Evolutionary conservation across 768 basidiomycete species (phyloP).

Genomic region (Phaffia australis): DNA sequence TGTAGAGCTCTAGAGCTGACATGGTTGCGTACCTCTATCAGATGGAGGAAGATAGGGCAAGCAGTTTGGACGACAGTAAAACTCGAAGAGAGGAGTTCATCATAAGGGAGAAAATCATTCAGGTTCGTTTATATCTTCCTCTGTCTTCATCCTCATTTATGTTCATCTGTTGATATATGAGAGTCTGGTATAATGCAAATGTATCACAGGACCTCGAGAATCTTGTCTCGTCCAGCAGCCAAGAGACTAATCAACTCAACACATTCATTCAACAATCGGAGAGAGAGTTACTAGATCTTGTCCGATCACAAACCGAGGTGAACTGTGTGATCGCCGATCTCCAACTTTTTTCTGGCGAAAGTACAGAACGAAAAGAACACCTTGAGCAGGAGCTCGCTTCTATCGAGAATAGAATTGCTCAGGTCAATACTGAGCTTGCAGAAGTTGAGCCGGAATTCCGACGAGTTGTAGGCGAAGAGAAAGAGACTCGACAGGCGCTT

Average conservation of each 20-base stretch:
- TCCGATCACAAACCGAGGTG: slow-evolving; percentile 72
- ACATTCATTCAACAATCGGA: slow-evolving; percentile 65
- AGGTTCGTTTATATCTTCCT: slow-evolving; percentile 44
- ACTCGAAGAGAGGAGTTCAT: slow-evolving; percentile 69
- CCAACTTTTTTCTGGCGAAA: slow-evolving; percentile 52
- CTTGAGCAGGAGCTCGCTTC: slow-evolving; percentile 55
- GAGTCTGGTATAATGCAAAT: neutral
- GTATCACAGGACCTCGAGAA: slow-evolving; percentile 57
- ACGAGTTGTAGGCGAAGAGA: slow-evolving; percentile 43
- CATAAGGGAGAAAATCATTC: slow-evolving; percentile 69
- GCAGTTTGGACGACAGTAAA: slow-evolving; percentile 77
- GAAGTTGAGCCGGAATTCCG: slow-evolving; percentile 63
- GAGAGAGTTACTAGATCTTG: slow-evolving; percentile 72
- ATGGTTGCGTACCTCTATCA: slow-evolving; percentile 25
- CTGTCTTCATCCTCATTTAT: neutral
- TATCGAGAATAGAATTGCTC: slow-evolving; percentile 52
- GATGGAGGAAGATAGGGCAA: slow-evolving; percentile 54
- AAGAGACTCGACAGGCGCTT: slow-evolving; percentile 48
- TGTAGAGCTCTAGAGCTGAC: neutral
- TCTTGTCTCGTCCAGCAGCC: slow-evolving; percentile 57
- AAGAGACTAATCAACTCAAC: slow-evolving; percentile 56
- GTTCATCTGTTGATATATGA: neutral
- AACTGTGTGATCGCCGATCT: slow-evolving; percentile 74
- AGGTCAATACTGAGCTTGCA: slow-evolving; percentile 55
- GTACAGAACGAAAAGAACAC: slow-evolving; percentile 53